These are phyloP conservation scores for Trichophyton verrucosum DNA, from an alignment of 2,329 filamentous ascomycete genomes.

Conservation along the genomic window DNA sequence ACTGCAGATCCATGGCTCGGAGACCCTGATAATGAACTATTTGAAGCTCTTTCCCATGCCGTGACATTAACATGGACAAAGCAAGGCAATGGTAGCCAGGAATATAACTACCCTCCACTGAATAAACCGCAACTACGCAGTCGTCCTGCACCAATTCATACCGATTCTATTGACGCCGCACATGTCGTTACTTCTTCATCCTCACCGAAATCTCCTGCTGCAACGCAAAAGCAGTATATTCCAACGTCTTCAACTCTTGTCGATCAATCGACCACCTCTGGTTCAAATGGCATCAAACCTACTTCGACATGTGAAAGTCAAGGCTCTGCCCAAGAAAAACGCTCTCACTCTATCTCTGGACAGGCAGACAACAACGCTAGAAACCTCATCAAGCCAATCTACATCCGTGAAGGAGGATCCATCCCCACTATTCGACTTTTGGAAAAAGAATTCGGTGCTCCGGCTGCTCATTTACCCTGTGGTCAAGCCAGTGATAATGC, in stretches of 20 bases:
- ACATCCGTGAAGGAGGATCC: constrained; percentile 88
- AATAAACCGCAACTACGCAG: constrained; percentile 13
- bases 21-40: constrained; percentile 80
- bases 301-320: not conserved
- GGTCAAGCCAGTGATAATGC: constrained; percentile 90
- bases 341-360: too few species aligned
- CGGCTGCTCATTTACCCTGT: constrained; percentile 83
- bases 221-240: not conserved
- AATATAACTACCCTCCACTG: constrained; percentile 25
- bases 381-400: constrained; percentile 48
- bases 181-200: constrained; percentile 26
- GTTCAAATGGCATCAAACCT: not conserved
- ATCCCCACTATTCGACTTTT: constrained; percentile 90
- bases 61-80: constrained; percentile 71
- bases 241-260: constrained; percentile 11
- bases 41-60: constrained; percentile 73
- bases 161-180: constrained; percentile 28
- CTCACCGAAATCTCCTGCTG: not conserved
- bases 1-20: constrained; percentile 94
- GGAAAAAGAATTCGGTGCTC: constrained; percentile 85
- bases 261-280: not conserved
- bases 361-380: not conserved
- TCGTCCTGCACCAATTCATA: constrained; percentile 17
- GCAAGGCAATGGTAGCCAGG: constrained; percentile 18
- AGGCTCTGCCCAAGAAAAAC: not conserved